Evolutionary conservation across 1,284 basidiomycete species (phyloP).

Genomic region (Neotropicomus parvogracilis): DNA sequence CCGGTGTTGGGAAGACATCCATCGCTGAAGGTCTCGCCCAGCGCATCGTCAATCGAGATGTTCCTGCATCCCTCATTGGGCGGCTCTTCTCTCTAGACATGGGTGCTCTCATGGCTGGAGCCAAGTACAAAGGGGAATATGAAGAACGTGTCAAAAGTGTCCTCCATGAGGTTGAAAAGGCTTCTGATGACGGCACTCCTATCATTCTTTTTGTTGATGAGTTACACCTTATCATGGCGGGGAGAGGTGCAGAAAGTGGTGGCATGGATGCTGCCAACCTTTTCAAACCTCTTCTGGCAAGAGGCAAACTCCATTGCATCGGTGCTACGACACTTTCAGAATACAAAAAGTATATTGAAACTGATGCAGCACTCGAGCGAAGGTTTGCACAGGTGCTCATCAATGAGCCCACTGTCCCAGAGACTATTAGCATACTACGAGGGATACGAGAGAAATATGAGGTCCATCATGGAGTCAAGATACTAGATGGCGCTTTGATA

Average conservation of each 20-base stretch:
- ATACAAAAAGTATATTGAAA: slow-evolving; percentile 95
- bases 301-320: slow-evolving; percentile 87
- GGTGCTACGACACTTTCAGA: slow-evolving; percentile 94
- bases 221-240: slow-evolving; percentile 89
- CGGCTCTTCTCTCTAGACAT: slow-evolving; percentile 88
- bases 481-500: slow-evolving; percentile 88
- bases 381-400: slow-evolving; percentile 94
- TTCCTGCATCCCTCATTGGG: slow-evolving; percentile 82
- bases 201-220: slow-evolving; percentile 97
- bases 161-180: slow-evolving; percentile 91
- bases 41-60: slow-evolving; percentile 92
- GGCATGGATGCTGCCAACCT: slow-evolving; percentile 88
- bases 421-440: slow-evolving; percentile 93
- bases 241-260: slow-evolving; percentile 68
- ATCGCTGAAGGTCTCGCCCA: slow-evolving; percentile 96
- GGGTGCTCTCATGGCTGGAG: slow-evolving; percentile 95
- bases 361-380: slow-evolving; percentile 90
- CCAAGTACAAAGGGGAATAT: slow-evolving; percentile 96
- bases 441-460: slow-evolving; percentile 77
- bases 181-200: slow-evolving; percentile 75
- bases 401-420: slow-evolving; percentile 87
- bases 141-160: slow-evolving; percentile 96
- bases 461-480: slow-evolving; percentile 87
- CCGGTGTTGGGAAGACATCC: slow-evolving; percentile 91
- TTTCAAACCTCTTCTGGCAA: slow-evolving; percentile 86